Base-by-base conservation (phyloP, 2,329 filamentous ascomycete species). In the Penicillium sp. region DNA sequence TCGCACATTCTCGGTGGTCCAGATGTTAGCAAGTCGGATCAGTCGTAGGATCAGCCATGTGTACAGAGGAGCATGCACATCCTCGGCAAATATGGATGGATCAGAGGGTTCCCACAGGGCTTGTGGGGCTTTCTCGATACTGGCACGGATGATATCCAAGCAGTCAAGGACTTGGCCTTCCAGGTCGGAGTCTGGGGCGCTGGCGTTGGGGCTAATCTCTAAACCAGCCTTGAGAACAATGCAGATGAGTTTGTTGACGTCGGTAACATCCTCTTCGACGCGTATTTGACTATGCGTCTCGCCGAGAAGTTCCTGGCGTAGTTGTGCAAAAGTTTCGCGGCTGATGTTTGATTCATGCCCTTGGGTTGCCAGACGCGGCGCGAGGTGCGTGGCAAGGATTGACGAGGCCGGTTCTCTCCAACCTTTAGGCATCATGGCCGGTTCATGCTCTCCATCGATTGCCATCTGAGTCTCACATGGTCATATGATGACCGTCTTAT, bases 231-330 rank as follows among this genome's bases (percentile, higher is more conserved):
- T 87, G 46, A 88, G 81, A 63, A 94, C 89, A 58, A 96, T 88
- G 67, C 89, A 92, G 48, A 96, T 87, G 46, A 97, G 82, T 73
- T 92, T 89, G 65, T 92, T 88, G 63, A 95, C 93, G 69, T 95
- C 87, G 47, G 87, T 82, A 42, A 89, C 75, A 60, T 88, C 86
- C 42, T 89, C 85, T 58, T 87, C 83, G 1, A 79, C 67, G 11
- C 83, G 81, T 31, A 74, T 56, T 42, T 75, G 72, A 40, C 71
- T 74, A 38, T 73, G 68, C 42, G 72, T 72, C 44, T 73, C 73
- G 50, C 81, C 79, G 11, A 86, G 68, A 21, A 85, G 81, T 61
- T 87, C 84, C 58, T 86, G 84, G 24, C 93, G 80, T 3, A 97
- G 81, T 48, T 87, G 85, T 58, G 88, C 86, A 59, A 97, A 87